Evolutionary conservation across 2,329 filamentous ascomycete genomes (phyloP), one percentile per base, ranked within the genome.

Genomic region (Neurospora crassa): DNA sequence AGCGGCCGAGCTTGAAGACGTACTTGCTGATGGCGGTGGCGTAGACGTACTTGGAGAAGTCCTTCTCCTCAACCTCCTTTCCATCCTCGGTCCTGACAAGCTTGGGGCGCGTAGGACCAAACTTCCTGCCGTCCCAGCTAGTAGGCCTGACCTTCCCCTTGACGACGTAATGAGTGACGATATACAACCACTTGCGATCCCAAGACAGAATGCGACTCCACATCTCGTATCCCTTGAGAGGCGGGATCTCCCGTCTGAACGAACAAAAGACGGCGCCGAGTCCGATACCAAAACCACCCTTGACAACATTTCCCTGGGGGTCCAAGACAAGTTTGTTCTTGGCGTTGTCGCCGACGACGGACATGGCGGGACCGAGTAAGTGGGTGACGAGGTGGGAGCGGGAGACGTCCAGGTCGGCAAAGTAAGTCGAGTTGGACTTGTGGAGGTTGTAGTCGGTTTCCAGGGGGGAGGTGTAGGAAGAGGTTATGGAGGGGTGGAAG

Each of bases 161-260:
- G 79, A 88, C 87, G 7, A 94, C 86, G 75, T 92, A 94, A 78
- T 92, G 91, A 29, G 89, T 92, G 42, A 93, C 83, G 47, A 94
- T 85, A 79, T 92, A 94, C 72, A 94, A 77, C 92, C 92, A 95
- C 81, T 95, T 95, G 76, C 89, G 85, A 80, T 95, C 92, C 92
- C 92, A 95, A 73, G 84, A 82, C 24, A 94, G 83, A 16, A 95
- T 79, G 59, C 90, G 86, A 41, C 85, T 89, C 87, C 91, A 92
- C 81, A 94, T 88, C 83, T 94, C 91, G 80, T 91, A 95, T 16
- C 81, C 80, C 78, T 89, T 85, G 77, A 89, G 91, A 0, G 90
- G 88, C 70, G 86, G 86, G 73, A 95, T 91, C 83, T 95, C 92
- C 68, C 85, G 83, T 80, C 90, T 89, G 82, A 94, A 95, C 75